A percentile compares a stretch with the other conserved stretches of the same genome.
These are phyloP conservation scores for Cantharellus cinnabarinus DNA, from an alignment of 768 basidiomycete genomes.

Conservation along the genomic window DNA sequence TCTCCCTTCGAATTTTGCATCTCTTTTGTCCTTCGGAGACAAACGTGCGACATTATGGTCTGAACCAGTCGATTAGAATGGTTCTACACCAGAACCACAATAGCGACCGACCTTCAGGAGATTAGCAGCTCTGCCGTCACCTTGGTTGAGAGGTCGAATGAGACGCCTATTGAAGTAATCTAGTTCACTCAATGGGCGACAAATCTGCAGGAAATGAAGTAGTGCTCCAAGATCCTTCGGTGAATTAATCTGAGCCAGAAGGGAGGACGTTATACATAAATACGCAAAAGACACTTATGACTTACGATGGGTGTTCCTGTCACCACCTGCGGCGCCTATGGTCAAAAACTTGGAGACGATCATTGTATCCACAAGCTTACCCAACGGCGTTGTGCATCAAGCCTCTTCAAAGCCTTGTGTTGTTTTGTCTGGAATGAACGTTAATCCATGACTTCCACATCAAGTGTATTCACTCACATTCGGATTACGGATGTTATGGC, in stretches of 20 bases:
- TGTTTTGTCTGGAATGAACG: constrained; percentile 37
- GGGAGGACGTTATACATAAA: neutral
- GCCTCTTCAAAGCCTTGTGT: constrained; percentile 41
- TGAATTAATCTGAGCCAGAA: constrained; percentile 43
- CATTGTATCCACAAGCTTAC: constrained; percentile 8
- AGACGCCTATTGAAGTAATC: constrained; percentile 66
- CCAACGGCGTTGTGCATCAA: constrained; percentile 60
- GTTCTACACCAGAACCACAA: neutral
- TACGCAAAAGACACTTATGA: constrained; percentile 2
- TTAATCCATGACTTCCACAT: neutral
- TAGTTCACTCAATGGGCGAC: constrained; percentile 62
- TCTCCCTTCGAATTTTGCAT: constrained; percentile 73
- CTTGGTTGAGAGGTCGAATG: constrained; percentile 55
- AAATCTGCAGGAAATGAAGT: constrained; percentile 68
- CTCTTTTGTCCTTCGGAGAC: constrained; percentile 74
- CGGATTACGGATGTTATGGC: constrained; percentile 70
- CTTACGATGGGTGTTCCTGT: constrained; percentile 81
- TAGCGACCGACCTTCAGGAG: constrained; percentile 37
- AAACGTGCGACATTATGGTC: constrained; percentile 59
- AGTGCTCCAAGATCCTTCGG: constrained; percentile 77
- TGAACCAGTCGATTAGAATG: constrained; percentile 14
- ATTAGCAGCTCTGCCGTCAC: constrained; percentile 44
- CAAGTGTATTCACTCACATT: constrained; percentile 14
- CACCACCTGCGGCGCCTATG: constrained; percentile 18
- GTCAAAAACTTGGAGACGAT: neutral